phyloP scores from a whole-genome alignment of 1,284 basidiomycete species.

The Ceratobasidium sp. region DNA sequence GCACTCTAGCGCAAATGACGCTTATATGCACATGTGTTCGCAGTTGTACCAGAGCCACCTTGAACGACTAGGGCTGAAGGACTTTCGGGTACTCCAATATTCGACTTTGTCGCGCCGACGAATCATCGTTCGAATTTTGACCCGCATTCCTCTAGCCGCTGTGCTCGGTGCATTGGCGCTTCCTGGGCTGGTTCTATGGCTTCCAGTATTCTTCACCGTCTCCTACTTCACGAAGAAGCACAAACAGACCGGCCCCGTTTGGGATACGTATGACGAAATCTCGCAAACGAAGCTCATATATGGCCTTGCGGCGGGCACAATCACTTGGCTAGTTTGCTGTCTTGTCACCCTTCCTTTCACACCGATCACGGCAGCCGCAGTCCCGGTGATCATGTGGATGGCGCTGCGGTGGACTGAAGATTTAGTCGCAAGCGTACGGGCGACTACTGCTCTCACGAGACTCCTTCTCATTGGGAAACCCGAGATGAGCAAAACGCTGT shows the following conservation, averaged over 20 bases:
- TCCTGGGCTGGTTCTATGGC: conserved; percentile 82
- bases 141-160: conserved; percentile 69
- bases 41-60: conserved; percentile 78
- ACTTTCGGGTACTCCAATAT: conserved; percentile 74
- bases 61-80: conserved; percentile 70
- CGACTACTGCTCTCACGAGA: conserved; percentile 65
- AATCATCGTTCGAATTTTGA: conserved; percentile 62
- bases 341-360: conserved; percentile 68
- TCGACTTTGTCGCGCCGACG: conserved; percentile 28
- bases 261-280: conserved; percentile 85
- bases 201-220: conserved; percentile 72
- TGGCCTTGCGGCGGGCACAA: conserved; percentile 72
- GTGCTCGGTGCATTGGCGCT: conserved; percentile 73
- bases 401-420: conserved; percentile 85
- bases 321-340: conserved; percentile 65
- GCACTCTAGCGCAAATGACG: neutral
- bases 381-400: conserved; percentile 85
- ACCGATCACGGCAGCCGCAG: conserved; percentile 60
- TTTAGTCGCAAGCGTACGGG: conserved; percentile 74
- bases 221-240: conserved; percentile 70
- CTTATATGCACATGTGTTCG: neutral
- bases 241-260: conserved; percentile 76
- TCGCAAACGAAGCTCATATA: conserved; percentile 87
- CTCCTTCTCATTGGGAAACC: conserved; percentile 63
- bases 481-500: conserved; percentile 57